Base-by-base conservation (phyloP, 2,329 filamentous ascomycete genomes). In the Scorias spongiosa region DNA sequence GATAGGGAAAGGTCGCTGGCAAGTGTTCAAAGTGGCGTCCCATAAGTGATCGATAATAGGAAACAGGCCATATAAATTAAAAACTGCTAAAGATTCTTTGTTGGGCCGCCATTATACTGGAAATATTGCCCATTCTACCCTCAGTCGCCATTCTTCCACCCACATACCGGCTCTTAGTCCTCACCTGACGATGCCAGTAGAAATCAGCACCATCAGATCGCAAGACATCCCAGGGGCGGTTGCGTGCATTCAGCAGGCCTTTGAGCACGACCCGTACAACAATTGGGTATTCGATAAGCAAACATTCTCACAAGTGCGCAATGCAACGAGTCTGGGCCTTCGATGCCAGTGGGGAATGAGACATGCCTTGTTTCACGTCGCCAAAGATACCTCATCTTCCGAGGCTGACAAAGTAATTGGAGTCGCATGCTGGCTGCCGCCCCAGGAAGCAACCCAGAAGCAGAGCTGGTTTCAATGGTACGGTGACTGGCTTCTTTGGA, bases 361-460 rank as follows among this genome's bases (percentile, higher is more conserved):
- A 42, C 77, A 81, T 55, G 78, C 74, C 42, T 70, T 82, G 32
- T 82, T 84, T 63, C 74, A 81, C 51, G 77, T 84, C 46, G 78
- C 78, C 9, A 81, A 78, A 60, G 75, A 81, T 52, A 12, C 32
- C 11, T 36, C 32, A 36, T 55, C 56, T 5, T 59, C 61, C 12
- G 48, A 60, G 42, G 40, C 47, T 2, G 63, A 67, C 36, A 70
- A 72, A 45, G 70, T 84, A 30, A 69, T 84, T 26, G 81, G 81
- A 9, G 77, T 83, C 18, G 76, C 79, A 45, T 84, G 82, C 73
- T 86, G 81, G 81, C 65, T 83, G 43, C 70, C 70, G 1, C 81
- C 81, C 0, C 39, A 15, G 26, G 63, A 64, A 0, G 57, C 66
- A 0, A 63, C 59, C 4, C 56, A 68, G 40, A 66, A 70, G 12